Evolutionary conservation across 2,329 filamentous ascomycete genomes (phyloP), one percentile per base, ranked within the genome.

Genomic region (Monosporascus cannonballus): DNA sequence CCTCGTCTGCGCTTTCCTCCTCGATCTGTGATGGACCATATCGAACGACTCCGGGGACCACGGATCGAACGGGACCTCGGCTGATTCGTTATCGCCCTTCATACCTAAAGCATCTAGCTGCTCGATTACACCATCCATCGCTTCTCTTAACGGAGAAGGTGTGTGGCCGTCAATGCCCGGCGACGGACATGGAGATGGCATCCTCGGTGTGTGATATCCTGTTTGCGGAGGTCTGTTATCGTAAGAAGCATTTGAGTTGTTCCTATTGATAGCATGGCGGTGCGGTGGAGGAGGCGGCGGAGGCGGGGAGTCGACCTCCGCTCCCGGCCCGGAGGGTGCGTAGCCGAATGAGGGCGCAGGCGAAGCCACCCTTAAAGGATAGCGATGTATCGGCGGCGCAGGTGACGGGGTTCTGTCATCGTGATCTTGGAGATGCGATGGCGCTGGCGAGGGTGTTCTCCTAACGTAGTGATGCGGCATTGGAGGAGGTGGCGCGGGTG

Each of bases 121-220:
- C 59, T 94, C 90, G 84, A 97, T 96, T 4, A 99, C 92, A 69
- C 95, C 93, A 65, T 97, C 93, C 91, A 99, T 99, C 1, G 94
- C 94, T 68, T 92, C 90, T 54, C 94, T 81, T 3, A 99, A 74
- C 0, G 94, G 94, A 2, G 94, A 97, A 1, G 94, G 94, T 0
- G 94, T 99, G 67, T 89, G 75, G 1, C 84, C 84, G 45, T 78
- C 81, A 39, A 76, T 74, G 46, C 78, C 82, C 2, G 88, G 84
- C 5, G 90, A 91, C 4, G 83, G 86, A 37, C 75, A 77, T 0
- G 87, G 86, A 1, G 88, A 89, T 6, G 76, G 76, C 57, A 69
- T 77, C 55, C 80, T 73, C 2, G 83, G 80, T 1, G 79, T 85
- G 51, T 79, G 73, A 52, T 80, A 77, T 8, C 71, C 73, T 49